A percentile compares a stretch with the other conserved stretches of the same genome.
Evolutionary conservation across 371 early-diverging fungal genomes (phyloP).

Genomic region (Mortierella sp.): DNA sequence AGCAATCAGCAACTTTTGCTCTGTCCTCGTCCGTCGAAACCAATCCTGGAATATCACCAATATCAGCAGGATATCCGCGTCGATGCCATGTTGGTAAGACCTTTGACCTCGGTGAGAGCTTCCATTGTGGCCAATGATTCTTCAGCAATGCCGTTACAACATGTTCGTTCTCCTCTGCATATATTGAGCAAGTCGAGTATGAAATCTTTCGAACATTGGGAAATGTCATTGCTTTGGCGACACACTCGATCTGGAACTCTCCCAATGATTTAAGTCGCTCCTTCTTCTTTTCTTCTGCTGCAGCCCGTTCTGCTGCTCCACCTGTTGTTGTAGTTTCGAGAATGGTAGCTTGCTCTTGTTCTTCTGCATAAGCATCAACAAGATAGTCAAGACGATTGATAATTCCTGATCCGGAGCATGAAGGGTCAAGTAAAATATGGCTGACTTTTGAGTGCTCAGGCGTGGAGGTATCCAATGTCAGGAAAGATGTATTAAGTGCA

Average conservation of each 20-base stretch:
- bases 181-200: slow-evolving; percentile 97
- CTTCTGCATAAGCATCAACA: slow-evolving; percentile 69
- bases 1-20: slow-evolving; percentile 62
- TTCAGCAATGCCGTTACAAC: slow-evolving; percentile 82
- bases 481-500: slow-evolving; percentile 55
- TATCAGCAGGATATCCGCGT: slow-evolving; percentile 74
- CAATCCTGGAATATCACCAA: slow-evolving; percentile 48
- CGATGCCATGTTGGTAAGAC: slow-evolving; percentile 83
- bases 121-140: slow-evolving; percentile 66
- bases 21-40: slow-evolving; percentile 48
- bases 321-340: slow-evolving; percentile 49
- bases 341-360: slow-evolving; percentile 52
- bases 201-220: slow-evolving; percentile 77
- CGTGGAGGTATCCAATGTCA: slow-evolving; percentile 46
- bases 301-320: slow-evolving; percentile 33
- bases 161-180: slow-evolving; percentile 96
- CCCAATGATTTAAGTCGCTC: slow-evolving; percentile 79
- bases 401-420: slow-evolving; percentile 98
- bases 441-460: slow-evolving; percentile 70
- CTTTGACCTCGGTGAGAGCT: slow-evolving; percentile 65
- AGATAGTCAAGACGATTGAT: slow-evolving; percentile 87
- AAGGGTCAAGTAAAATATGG: slow-evolving; percentile 97
- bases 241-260: slow-evolving; percentile 76
- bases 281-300: slow-evolving; percentile 60
- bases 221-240: slow-evolving; percentile 67